Conservation (phyloP, 805 yeast species). For the Kodamaea restingae region DNA sequence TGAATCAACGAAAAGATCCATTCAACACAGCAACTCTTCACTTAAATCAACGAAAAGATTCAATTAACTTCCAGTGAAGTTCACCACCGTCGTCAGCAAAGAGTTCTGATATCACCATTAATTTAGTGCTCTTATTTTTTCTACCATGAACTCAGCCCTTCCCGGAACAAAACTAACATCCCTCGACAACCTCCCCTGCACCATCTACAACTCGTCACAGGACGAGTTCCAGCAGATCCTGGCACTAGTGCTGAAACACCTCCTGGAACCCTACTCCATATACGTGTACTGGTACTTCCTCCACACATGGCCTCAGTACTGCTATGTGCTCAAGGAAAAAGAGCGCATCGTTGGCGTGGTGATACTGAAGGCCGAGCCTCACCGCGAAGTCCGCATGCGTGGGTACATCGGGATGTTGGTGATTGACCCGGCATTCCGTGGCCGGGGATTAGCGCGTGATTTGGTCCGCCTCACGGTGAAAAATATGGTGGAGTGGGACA, state of each 20-base stretch:
- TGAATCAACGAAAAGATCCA: no score
- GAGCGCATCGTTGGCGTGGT: constrained; percentile 69
- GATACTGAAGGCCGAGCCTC: constrained; percentile 76
- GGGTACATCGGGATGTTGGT: constrained; percentile 98
- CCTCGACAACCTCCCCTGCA: constrained; percentile 18
- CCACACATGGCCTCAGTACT: constrained; percentile 85
- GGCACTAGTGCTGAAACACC: constrained; percentile 60
- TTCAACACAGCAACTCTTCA: no score
- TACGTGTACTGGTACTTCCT: constrained; percentile 90
- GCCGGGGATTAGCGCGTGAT: constrained; percentile 75
- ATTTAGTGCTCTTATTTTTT: neutral
- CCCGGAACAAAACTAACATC: neutral
- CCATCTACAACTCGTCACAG: constrained; percentile 20
- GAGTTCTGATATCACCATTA: no score
- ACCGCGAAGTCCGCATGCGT: constrained; percentile 65
- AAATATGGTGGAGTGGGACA: constrained; percentile 53
- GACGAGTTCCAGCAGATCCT: constrained; percentile 49
- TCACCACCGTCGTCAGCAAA: no score
- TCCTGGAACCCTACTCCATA: constrained; percentile 91
- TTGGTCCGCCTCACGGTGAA: constrained; percentile 61
- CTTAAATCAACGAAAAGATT: no score
- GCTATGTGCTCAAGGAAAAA: constrained; percentile 52
- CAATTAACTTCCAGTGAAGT: no score
- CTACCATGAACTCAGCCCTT: neutral
- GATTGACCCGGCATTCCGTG: constrained; percentile 66